These are phyloP conservation scores for Aciculosporium take DNA, from an alignment of 2,329 filamentous ascomycete species.

Conservation along the genomic window DNA sequence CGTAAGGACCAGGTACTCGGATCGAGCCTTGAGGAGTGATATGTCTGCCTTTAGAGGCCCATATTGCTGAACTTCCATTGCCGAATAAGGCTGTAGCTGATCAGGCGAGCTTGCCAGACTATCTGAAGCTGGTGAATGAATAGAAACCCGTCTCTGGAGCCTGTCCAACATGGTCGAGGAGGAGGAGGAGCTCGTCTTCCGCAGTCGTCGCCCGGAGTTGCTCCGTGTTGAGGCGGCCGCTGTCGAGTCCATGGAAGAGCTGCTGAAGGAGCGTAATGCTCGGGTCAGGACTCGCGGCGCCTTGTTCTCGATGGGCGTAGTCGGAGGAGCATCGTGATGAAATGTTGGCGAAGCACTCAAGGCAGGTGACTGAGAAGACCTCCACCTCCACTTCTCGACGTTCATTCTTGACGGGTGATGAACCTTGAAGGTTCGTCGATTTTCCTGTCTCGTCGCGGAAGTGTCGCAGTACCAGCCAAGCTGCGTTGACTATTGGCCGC, in stretches of 20 bases:
- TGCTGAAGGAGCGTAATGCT: conserved; percentile 25
- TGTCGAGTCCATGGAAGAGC: conserved; percentile 26
- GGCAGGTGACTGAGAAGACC: conserved; percentile 17
- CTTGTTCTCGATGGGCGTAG: conserved; percentile 16
- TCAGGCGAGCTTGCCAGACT: conserved; percentile 16
- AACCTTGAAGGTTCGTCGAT: not conserved
- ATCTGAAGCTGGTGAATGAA: conserved; percentile 21
- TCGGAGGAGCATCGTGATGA: conserved; percentile 9
- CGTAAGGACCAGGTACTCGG: conserved; percentile 38
- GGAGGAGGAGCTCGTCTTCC: conserved; percentile 24
- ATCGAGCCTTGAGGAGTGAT: conserved; percentile 32
- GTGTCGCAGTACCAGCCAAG: not conserved
- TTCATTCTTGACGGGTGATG: conserved; percentile 12
- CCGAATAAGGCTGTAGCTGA: conserved; percentile 16
- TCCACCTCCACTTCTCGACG: conserved; percentile 22
- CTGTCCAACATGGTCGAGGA: conserved; percentile 28
- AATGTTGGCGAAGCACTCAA: conserved; percentile 11
- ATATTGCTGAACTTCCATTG: conserved; percentile 28
- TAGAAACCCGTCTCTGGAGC: conserved; percentile 26
- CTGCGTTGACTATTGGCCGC: not conserved
- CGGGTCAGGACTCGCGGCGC: conserved; percentile 22
- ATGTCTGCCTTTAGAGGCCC: conserved; percentile 35
- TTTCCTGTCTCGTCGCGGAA: not conserved
- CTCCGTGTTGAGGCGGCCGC: conserved; percentile 18
- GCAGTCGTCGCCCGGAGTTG: conserved; percentile 19